Percentiles rank a stretch among this genome's conserved stretches.
phyloP scores from a whole-genome alignment of 345 rosid genomes.

The Linum usitatissimum region DNA sequence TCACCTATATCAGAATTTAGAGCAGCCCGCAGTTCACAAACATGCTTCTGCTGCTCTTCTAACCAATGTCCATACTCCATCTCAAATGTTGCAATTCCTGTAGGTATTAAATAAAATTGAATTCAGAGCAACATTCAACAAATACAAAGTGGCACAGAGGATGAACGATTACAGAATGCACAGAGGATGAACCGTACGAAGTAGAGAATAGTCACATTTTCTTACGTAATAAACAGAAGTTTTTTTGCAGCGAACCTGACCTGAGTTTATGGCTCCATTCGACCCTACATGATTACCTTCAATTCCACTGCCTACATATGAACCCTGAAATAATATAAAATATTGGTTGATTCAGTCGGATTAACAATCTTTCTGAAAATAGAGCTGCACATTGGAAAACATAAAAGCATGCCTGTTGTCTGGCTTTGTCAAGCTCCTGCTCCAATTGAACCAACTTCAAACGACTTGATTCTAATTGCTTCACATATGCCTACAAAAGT shows the following conservation, averaged over 20 bases:
- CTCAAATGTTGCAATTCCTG: slow-evolving; percentile 76
- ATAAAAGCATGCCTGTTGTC: slow-evolving; percentile 55
- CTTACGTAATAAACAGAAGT: not conserved
- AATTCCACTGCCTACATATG: slow-evolving; percentile 39
- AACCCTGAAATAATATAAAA: slow-evolving; percentile 37
- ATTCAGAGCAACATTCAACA: not conserved
- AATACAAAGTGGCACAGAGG: too few species aligned
- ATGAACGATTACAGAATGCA: too few species aligned
- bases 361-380: too few species aligned
- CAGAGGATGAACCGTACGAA: too few species aligned
- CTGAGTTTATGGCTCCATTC: slow-evolving; percentile 48
- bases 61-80: slow-evolving; percentile 83
- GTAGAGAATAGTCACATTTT: too few species aligned
- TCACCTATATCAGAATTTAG: slow-evolving; percentile 48
- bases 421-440: slow-evolving; percentile 68
- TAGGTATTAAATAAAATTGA: not conserved
- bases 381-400: not conserved
- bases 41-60: slow-evolving; percentile 63
- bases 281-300: slow-evolving; percentile 43
- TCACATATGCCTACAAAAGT: slow-evolving; percentile 76
- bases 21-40: slow-evolving; percentile 47
- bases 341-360: not conserved
- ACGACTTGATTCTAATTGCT: slow-evolving; percentile 87
- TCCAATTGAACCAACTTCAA: slow-evolving; percentile 74
- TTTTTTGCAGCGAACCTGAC: slow-evolving; percentile 20